phyloP scores from a whole-genome alignment of 148 eudicot species.

The Chenopodium suecicum region DNA sequence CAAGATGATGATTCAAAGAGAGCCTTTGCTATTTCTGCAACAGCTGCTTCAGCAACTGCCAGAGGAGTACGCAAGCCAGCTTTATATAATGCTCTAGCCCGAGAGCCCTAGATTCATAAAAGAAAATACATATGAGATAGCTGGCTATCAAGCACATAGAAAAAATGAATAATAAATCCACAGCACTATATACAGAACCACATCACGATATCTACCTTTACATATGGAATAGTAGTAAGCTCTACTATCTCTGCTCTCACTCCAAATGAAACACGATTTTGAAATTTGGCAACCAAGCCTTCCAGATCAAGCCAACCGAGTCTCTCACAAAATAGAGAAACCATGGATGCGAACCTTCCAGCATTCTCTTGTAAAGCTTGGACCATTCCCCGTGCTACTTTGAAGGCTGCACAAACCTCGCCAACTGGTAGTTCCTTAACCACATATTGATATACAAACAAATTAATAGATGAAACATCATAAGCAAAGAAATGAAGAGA shows the following conservation, averaged over 20 bases:
- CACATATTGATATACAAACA: slow-evolving; percentile 14
- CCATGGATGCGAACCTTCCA: slow-evolving; percentile 99
- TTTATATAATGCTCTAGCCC: slow-evolving; percentile 93
- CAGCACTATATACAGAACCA: background rate
- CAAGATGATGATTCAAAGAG: slow-evolving; percentile 91
- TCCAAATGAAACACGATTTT: slow-evolving; percentile 94
- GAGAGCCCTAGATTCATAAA: slow-evolving; percentile 60
- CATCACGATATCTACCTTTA: slow-evolving; percentile 54
- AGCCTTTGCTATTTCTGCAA: slow-evolving; percentile 79
- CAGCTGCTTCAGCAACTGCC: slow-evolving; percentile 90
- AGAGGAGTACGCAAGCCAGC: slow-evolving; percentile 92
- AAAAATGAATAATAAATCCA: background rate
- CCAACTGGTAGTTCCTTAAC: slow-evolving; percentile 79
- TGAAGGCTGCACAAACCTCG: slow-evolving; percentile 89
- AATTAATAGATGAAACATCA: slow-evolving; percentile 2
- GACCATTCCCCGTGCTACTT: slow-evolving; percentile 98
- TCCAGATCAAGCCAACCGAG: slow-evolving; percentile 98
- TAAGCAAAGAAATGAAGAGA: background rate
- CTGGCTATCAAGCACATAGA: slow-evolving; percentile 3
- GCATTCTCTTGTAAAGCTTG: slow-evolving; percentile 98
- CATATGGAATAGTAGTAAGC: slow-evolving; percentile 85
- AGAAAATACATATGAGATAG: background rate
- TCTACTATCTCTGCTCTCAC: slow-evolving; percentile 98
- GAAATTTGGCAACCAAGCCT: slow-evolving; percentile 87
- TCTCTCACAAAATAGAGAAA: slow-evolving; percentile 94